Base-by-base conservation (phyloP, 2,329 filamentous ascomycete species). In the Fusarium keratoplasticum region DNA sequence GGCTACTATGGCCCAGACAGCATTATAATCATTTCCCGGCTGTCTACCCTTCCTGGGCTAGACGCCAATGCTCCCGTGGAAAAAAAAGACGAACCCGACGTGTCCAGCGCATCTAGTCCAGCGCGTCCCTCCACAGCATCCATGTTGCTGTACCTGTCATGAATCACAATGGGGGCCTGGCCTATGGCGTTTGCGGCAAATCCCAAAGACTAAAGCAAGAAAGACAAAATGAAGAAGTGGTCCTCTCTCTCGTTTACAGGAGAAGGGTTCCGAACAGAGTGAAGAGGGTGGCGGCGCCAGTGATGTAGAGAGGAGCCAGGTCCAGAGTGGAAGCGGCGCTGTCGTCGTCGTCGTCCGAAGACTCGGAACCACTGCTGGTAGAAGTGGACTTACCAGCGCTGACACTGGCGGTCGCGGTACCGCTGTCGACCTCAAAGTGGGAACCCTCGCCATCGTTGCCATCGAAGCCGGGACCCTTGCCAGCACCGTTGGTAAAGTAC, bases 401-500 rank as follows among this genome's bases (percentile, higher is more conserved):
- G 60, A 79, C 79, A 71, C 83, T 83, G 66, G 82, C 83, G 18
- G 86, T 87, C 42, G 87, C 86, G 20, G 85, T 85, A 52, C 86
- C 84, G 63, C 84, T 83, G 77, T 83, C 84, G 7, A 82, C 83
- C 13, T 86, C 84, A 59, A 87, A 84, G 82, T 90, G 89, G 25
- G 89, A 91, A 27, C 89, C 89, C 22, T 79, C 2, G 25, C 6
- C 6, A 5, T 52, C 6, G 16, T 52, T 76, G 7, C 88, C 88
- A 5, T 81, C 81, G 18, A 90, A 84, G 72, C 89, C 89, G 14
- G 88, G 87, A 3, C 88, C 89, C 2, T 79, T 76, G 36, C 89
- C 89, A 57, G 88, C 88, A 76, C 89, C 89, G 10, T 83, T 78
- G 38, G 82, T 84, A 84, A 91, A 87, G 83, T 84, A 89, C 83